Percentiles rank a stretch among this genome's conserved stretches.
Evolutionary conservation across 2,329 filamentous ascomycete species (phyloP).

Genomic region (Botrytis deweyae): DNA sequence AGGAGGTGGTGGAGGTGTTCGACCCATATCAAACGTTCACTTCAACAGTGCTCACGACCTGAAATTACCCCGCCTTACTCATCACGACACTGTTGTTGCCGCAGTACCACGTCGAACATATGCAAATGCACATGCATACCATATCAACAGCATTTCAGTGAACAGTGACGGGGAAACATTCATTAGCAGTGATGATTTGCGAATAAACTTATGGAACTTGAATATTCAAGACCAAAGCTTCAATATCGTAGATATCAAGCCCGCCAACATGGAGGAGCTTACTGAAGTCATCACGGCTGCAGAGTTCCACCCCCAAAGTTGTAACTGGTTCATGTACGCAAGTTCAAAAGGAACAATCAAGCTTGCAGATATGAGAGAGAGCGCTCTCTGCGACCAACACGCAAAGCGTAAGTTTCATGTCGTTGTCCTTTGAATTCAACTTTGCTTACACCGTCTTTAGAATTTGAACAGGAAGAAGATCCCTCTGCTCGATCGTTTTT

Average conservation of each 20-base stretch:
- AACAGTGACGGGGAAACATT: constrained; percentile 99
- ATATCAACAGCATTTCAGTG: constrained; percentile 99
- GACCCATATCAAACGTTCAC: constrained; percentile 66
- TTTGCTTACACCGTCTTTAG: constrained; percentile 48
- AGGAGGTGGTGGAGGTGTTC: constrained; percentile 74
- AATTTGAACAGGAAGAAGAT: constrained; percentile 99
- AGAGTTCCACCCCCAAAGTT: constrained; percentile 94
- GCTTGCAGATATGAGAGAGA: constrained; percentile 96
- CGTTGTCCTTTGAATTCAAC: neutral
- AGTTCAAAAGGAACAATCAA: constrained; percentile 99
- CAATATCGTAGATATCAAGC: constrained; percentile 99
- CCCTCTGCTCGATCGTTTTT: constrained; percentile 97
- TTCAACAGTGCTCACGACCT: constrained; percentile 82
- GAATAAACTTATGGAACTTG: constrained; percentile 98
- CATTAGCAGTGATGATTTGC: constrained; percentile 95
- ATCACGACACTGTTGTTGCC: constrained; percentile 97
- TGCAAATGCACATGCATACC: constrained; percentile 97
- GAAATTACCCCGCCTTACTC: constrained; percentile 92
- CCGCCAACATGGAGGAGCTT: constrained; percentile 98
- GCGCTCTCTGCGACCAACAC: constrained; percentile 92
- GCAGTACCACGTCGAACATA: constrained; percentile 95
- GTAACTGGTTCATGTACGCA: constrained; percentile 99
- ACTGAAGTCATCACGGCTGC: constrained; percentile 98
- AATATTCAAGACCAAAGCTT: constrained; percentile 99
- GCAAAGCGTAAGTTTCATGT: constrained; percentile 68